Conservation (phyloP, 768 basidiomycete genomes). For the Lentinula raphanica region DNA sequence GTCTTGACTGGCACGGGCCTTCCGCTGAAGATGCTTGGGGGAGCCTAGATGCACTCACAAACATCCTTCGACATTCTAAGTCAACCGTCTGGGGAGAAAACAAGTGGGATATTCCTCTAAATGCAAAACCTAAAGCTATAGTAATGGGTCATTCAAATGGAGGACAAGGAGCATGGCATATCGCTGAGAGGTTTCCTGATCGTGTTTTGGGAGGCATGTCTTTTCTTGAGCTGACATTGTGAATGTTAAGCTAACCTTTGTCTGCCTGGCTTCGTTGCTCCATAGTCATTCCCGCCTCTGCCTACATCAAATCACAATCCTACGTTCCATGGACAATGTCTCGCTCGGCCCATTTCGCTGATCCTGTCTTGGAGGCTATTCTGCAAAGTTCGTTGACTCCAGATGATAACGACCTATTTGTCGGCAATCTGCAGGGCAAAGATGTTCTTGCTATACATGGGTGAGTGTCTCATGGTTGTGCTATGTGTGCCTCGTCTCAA, state of each 20-base stretch:
- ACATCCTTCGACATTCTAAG: constrained; percentile 33
- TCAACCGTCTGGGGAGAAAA: constrained; percentile 26
- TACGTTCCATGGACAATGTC: constrained; percentile 75
- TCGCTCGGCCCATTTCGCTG: constrained; percentile 70
- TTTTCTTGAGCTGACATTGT: constrained; percentile 1
- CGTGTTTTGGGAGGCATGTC: constrained; percentile 53
- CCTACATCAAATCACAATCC: constrained; percentile 81
- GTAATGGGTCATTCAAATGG: constrained; percentile 92
- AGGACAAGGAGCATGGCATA: constrained; percentile 84
- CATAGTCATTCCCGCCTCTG: constrained; percentile 71
- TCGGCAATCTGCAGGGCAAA: constrained; percentile 68
- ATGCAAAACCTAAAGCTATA: constrained; percentile 38
- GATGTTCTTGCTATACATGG: constrained; percentile 78
- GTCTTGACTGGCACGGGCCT: constrained; percentile 90
- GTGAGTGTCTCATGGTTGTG: constrained; percentile 29
- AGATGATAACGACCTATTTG: constrained; percentile 84
- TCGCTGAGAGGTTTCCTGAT: constrained; percentile 75
- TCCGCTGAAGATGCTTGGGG: constrained; percentile 68
- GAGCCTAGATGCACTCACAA: constrained; percentile 50
- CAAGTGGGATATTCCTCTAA: background rate
- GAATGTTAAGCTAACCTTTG: background rate
- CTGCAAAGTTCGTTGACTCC: constrained; percentile 70
- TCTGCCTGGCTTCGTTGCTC: background rate
- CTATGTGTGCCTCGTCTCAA: background rate
- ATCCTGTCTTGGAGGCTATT: constrained; percentile 67